phyloP scores from a whole-genome alignment of 2,329 filamentous ascomycete species.

The Aureobasidium melanogenum region DNA sequence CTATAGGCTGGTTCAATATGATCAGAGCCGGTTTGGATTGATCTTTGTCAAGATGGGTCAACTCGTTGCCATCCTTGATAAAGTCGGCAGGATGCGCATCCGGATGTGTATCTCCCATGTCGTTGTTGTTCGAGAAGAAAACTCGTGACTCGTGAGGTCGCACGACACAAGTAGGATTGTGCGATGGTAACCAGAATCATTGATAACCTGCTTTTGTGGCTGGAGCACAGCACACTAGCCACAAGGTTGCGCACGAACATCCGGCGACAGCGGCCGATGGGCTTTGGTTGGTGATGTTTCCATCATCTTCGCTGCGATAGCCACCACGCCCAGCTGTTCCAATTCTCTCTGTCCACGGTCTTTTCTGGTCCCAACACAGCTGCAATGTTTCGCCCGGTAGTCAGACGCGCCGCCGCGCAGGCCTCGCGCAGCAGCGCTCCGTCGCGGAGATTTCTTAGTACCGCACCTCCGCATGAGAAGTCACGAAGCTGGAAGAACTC shows the following conservation, averaged over 20 bases:
- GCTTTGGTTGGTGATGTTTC: conserved; percentile 1
- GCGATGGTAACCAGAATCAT: not conserved
- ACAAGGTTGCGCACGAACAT: not conserved
- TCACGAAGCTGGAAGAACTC: conserved; percentile 76
- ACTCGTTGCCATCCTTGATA: not conserved
- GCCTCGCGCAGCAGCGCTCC: conserved; percentile 26
- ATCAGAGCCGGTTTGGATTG: conserved; percentile 36
- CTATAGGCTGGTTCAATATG: conserved; percentile 54
- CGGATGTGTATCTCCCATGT: not conserved
- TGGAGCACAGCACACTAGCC: not conserved
- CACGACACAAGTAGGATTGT: not conserved
- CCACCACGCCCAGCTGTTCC: not conserved
- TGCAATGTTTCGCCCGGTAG: conserved; percentile 45
- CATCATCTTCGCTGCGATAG: not conserved
- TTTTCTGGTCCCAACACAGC: not conserved
- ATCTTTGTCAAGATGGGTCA: not conserved
- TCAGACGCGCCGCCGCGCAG: conserved; percentile 33
- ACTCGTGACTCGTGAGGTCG: not conserved
- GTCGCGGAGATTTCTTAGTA: conserved; percentile 46
- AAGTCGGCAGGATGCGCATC: conserved; percentile 10
- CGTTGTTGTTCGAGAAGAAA: not conserved
- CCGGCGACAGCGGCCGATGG: not conserved
- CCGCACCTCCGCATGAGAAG: conserved; percentile 52
- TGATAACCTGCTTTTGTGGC: not conserved
- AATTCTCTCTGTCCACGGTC: not conserved